phyloP scores from a whole-genome alignment of 345 rosid species.

The Corchorus olitorius region DNA sequence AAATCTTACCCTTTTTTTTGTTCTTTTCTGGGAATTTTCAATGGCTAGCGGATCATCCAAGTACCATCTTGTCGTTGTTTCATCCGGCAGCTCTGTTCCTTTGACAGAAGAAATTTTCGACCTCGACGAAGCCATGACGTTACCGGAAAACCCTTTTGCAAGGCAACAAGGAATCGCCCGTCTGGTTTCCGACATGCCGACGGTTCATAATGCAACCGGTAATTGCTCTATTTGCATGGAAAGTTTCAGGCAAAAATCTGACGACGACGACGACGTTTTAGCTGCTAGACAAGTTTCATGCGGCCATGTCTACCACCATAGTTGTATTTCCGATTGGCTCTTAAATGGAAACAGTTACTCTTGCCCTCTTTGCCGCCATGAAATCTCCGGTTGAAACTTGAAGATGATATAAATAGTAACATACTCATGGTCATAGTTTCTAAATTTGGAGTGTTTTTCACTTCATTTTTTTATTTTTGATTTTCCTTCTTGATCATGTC shows the following conservation, averaged over 20 bases:
- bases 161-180: neutral
- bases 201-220: neutral
- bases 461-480: neutral
- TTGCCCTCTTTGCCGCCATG: slow-evolving; percentile 22
- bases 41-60: slow-evolving; percentile 8
- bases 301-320: slow-evolving; percentile 18
- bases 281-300: slow-evolving; percentile 2
- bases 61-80: neutral
- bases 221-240: slow-evolving; percentile 21
- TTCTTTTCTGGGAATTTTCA: neutral
- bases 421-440: neutral
- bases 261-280: neutral
- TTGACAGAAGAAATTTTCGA: neutral
- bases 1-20: too few relatives aligned
- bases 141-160: slow-evolving; percentile 4
- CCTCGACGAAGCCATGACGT: slow-evolving; percentile 7
- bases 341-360: slow-evolving; percentile 10
- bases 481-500: neutral
- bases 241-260: neutral
- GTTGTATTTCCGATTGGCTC: slow-evolving; percentile 16
- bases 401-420: too few relatives aligned
- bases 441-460: neutral
- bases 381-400: slow-evolving; percentile 7
- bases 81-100: neutral
- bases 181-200: slow-evolving; percentile 3